Base-by-base conservation (phyloP, 768 basidiomycete genomes). In the Hirschioporus abietinus region DNA sequence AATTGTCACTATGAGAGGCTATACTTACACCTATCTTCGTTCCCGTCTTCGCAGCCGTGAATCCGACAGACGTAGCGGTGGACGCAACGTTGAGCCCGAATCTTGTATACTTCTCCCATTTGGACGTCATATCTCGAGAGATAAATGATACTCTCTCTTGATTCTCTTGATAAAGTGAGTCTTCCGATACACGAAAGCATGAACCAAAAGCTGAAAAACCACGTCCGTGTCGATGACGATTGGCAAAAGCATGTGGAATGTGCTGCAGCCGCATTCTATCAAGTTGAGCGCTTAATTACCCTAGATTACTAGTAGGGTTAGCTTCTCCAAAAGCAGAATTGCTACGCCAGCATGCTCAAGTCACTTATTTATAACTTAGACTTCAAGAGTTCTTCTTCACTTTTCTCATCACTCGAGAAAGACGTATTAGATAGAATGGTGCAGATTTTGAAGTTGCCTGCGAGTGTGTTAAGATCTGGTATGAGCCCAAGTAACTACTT, bases 61-160 rank as follows among this genome's bases (percentile, higher is more conserved):
- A 93, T 24, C 88, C 85, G 60, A 89, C 66, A n/a, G 85, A 80
- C 36, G 87, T 82, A 23, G 86, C 82, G 60, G 85, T 75, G 8
- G 88, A 87, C 10, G 90, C 91, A 58, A 87, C 76, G 71, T 91
- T 89, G 66, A 92, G 79, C 66, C 88, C 82, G 70, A 86, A 81
- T 72, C 89, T 82, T 35, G 79, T 74, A 63, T 74, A 79, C 68
- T 74, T 78, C 72, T 81, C 78, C 77, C 79, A 80, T 68, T 79
- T 72, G 26, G 70, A 71, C 60, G 42, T 52, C 42, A 52, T 52
- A 52, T 15, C 20, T 52, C 12, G 42, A 15, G 12, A 20, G 42
- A 1, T 20, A 10, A 15, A 20, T 52, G 12, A 5, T 52, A 52
- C 20, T 10, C 42, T 15, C 42, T 52, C 12, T 52, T 52, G 20